Evolutionary conservation across 805 yeast genomes (phyloP).

Genomic region (Saturnispora dispora): DNA sequence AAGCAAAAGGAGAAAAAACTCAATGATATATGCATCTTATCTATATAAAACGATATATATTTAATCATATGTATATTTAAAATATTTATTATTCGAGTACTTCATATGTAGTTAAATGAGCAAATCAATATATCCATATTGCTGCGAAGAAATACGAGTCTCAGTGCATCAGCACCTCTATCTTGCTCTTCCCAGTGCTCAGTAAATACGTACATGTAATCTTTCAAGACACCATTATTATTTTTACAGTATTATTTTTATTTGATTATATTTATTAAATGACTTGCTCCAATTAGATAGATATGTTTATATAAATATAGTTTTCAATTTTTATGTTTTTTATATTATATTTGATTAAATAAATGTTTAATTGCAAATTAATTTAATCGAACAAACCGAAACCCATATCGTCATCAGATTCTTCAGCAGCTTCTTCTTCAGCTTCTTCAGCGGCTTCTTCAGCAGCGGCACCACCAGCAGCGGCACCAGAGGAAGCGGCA

Average conservation of each 20-base stretch:
- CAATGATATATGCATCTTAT: not conserved
- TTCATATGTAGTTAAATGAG: not conserved
- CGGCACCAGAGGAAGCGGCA: constrained; percentile 58
- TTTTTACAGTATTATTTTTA: not conserved
- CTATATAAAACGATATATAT: not conserved
- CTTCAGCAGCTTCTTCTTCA: constrained; percentile 46
- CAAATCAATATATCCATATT: not conserved
- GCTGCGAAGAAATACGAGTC: too few species aligned
- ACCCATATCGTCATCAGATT: constrained; percentile 83
- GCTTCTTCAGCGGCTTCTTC: constrained; percentile 58
- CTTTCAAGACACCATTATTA: not conserved
- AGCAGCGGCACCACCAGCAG: constrained; percentile 51
- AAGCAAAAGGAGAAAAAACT: not conserved
- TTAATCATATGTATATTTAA: not conserved
- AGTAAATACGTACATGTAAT: not conserved
- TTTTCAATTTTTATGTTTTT: not conserved
- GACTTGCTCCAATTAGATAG: not conserved
- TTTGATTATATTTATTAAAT: constrained; percentile 1
- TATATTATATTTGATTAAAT: not conserved
- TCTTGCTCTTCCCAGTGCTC: too few species aligned
- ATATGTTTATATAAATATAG: constrained; percentile 1
- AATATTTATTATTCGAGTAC: not conserved
- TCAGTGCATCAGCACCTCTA: too few species aligned
- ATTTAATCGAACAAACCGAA: constrained; percentile 85
- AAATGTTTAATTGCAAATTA: constrained; percentile 1